Conservation (phyloP, 176 grass and related monocot species). For the Phragmites australis region DNA sequence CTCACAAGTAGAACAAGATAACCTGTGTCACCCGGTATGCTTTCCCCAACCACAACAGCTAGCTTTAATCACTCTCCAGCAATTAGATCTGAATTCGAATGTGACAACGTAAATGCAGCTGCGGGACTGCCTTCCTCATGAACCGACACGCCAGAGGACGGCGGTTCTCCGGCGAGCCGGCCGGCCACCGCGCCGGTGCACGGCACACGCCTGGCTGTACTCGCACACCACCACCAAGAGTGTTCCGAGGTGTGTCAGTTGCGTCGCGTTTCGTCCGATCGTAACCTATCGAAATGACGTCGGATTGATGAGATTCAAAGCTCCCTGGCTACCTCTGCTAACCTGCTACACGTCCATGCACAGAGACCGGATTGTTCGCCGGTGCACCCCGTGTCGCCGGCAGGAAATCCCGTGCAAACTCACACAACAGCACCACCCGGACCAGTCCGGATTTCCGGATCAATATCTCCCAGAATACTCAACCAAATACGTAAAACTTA, state of each 20-base stretch:
- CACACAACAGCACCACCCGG: slow-evolving; percentile 51
- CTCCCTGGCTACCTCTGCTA: not conserved
- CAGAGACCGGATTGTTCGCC: not conserved
- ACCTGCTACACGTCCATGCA: not conserved
- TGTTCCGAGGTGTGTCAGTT: slow-evolving; percentile 49
- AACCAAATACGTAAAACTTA: not conserved
- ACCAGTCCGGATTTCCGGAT: slow-evolving; percentile 44
- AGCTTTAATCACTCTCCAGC: not conserved
- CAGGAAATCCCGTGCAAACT: slow-evolving; percentile 57
- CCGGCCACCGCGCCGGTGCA: not conserved
- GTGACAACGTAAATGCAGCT: slow-evolving; percentile 36
- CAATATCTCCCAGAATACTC: slow-evolving; percentile 21
- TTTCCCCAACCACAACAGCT: slow-evolving; percentile 18
- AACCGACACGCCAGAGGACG: not conserved
- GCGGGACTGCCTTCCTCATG: not conserved
- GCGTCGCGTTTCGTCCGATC: not conserved
- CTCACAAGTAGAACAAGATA: not conserved
- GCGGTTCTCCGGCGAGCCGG: slow-evolving; percentile 22
- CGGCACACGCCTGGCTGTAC: not conserved
- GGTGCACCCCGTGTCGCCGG: slow-evolving; percentile 24
- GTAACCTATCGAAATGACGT: slow-evolving; percentile 22
- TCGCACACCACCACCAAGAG: slow-evolving; percentile 26
- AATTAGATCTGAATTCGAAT: not conserved
- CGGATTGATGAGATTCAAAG: not conserved
- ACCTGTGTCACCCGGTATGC: not conserved